These are phyloP conservation scores for Tuber magnatum DNA, from an alignment of 495 filamentous ascomycete genomes.

Conservation along the genomic window DNA sequence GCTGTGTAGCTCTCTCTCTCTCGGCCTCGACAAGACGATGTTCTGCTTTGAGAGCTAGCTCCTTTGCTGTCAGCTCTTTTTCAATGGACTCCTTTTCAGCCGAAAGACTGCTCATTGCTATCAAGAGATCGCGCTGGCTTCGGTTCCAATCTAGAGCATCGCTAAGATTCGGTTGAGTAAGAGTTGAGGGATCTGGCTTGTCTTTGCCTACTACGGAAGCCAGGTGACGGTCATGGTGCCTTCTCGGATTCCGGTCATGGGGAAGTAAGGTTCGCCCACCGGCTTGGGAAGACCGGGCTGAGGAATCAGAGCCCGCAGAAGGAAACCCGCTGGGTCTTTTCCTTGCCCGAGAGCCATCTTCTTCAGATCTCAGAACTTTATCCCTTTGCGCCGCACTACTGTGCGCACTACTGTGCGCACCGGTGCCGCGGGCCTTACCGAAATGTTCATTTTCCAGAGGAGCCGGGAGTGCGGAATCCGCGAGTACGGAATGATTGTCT, in stretches of 20 bases:
- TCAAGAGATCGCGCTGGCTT: constrained; percentile 23
- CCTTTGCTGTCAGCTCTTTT: constrained; percentile 19
- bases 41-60: constrained; percentile 17
- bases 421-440: background rate
- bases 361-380: background rate
- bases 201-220: background rate
- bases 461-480: background rate
- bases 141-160: background rate
- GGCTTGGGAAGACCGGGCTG: background rate
- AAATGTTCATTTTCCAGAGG: background rate
- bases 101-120: constrained; percentile 31
- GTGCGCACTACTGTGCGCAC: background rate
- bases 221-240: background rate
- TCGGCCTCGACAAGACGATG: constrained; percentile 9
- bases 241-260: background rate
- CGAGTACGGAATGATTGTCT: background rate
- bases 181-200: background rate
- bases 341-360: background rate
- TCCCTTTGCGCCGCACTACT: background rate
- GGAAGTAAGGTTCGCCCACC: background rate
- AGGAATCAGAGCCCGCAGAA: background rate
- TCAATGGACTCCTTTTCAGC: constrained; percentile 34
- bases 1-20: constrained; percentile 19
- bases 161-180: background rate
- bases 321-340: background rate